Evolutionary conservation across 2,329 filamentous ascomycete genomes (phyloP), one percentile per base, ranked within the genome.

Genomic region (Fusarium decemcellulare): DNA sequence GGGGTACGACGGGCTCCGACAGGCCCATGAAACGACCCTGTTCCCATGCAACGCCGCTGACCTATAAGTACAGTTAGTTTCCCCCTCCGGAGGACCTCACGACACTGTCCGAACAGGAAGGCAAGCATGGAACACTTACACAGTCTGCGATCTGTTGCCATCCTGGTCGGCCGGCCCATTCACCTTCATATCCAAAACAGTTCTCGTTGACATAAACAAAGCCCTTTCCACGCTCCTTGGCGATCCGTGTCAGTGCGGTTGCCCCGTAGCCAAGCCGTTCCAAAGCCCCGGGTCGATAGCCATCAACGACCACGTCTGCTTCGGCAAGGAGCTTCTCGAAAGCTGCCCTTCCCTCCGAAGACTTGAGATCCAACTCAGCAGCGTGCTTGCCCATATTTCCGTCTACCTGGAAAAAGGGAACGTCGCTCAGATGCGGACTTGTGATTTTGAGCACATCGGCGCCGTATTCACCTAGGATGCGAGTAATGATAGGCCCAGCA

Each of bases 91-190:
- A 15, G 47, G 8, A 23, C 3, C 8, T 23, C 23, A 23, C 23
- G 23, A 23, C 5, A 23, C 23, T 23, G 23, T 5, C 23, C 5
- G 23, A 34, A 34, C 32, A 15, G 12, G 34, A 10, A 40, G 34
- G 10, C 30, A 18, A 18, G 8, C 18, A 16, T 6, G n/a, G 37
- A 23, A 27, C 8, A 72, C 78, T 65, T 71, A 82, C 90, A 47
- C 79, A 91, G 75, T 93, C 91, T 15, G 90, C 90, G 69, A 92
- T 92, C 71, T 92, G 90, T 74, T 92, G 91, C 91, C 91, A 93
- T 8, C 91, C 91, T 6, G 90, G 87, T 5, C 91, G 83, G 8
- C 81, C 78, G 1, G 87, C 85, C 91, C 90, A 93, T 62, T 90
- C 88, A 3, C 80, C 81, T 6, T 77, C 61, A 16, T 83, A 89